phyloP scores from a whole-genome alignment of 306 rosid genomes.

The Fragaria nilgerrensis region DNA sequence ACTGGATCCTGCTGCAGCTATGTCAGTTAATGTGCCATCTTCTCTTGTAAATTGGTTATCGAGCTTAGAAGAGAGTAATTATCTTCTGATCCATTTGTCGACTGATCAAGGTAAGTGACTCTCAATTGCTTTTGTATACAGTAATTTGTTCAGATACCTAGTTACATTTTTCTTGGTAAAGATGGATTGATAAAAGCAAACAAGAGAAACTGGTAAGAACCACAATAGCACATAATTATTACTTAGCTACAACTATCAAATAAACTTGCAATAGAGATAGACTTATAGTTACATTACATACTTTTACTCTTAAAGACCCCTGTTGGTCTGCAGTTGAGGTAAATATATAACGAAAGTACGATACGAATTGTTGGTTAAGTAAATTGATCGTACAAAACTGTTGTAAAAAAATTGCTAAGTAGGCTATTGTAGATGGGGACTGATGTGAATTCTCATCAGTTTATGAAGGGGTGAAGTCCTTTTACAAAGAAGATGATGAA shows the following conservation, averaged over 20 bases:
- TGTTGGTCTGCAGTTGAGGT: background rate
- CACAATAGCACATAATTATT: background rate
- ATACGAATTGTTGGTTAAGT: background rate
- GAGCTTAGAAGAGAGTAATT: conserved; percentile 45
- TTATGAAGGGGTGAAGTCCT: conserved; percentile 85
- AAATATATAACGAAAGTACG: background rate
- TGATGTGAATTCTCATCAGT: conserved; percentile 45
- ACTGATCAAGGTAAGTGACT: conserved; percentile 79
- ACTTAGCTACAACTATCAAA: background rate
- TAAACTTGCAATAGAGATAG: background rate
- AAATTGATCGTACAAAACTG: background rate
- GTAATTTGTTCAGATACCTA: background rate
- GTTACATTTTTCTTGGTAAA: background rate
- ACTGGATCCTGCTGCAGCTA: conserved; percentile 64
- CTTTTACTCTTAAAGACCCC: background rate
- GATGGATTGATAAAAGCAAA: background rate
- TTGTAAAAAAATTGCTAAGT: background rate
- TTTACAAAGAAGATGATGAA: conserved; percentile 81
- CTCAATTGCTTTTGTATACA: background rate
- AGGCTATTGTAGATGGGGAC: conserved; percentile 21
- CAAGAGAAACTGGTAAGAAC: background rate
- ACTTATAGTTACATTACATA: background rate
- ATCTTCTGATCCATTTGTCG: conserved; percentile 75
- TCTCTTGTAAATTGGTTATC: conserved; percentile 73
- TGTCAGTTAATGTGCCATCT: conserved; percentile 77